Evolutionary conservation across 2,329 filamentous ascomycete species (phyloP), one percentile per base, ranked within the genome.

Genomic region (Ceratocystis papillata): DNA sequence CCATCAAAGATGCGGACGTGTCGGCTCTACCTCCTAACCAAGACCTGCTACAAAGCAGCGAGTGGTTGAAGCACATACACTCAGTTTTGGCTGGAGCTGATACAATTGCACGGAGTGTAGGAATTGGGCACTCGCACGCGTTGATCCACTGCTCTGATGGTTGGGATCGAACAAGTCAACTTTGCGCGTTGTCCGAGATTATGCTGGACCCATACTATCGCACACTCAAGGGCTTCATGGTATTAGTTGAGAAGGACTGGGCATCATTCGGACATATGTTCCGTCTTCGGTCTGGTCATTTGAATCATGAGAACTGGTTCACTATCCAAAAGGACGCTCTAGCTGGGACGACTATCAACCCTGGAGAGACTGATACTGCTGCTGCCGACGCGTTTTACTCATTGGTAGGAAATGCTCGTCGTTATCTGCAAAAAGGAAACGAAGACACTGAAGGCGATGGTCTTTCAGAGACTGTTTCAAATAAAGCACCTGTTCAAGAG

Each of bases 241-340:
- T 96, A 1, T 79, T 99, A 5, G 83, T 99, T 1, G 94, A 99
- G 75, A 99, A 99, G 74, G 94, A 99, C 73, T 99, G 94, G 90
- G 77, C 99, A 12, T 94, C 93, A 0, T 99, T 96, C 76, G 94
- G 94, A 1, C 93, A 99, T 76, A 96, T 96, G 87, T 99, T 99
- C 76, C 86, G 91, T 65, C 85, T 96, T 71, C 86, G 94, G n/a
- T 89, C 89, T 15, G 94, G 94, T 2, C 88, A 89, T 71, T 77
- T 97, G 65, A 90, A 86, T 72, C 89, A 89, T 70, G 93, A 97
- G 70, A 96, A 95, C 72, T 97, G 92, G 91, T 99, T 99, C 73
- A 81, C 84, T 20, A 83, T 90, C 30, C 90, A 96, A 73, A 92
- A 88, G 71, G 93, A 97, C 74, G 81, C 76, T 76, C 87, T 80